Conservation (phyloP, 176 grass and related monocot genomes). For the Themeda triandra region DNA sequence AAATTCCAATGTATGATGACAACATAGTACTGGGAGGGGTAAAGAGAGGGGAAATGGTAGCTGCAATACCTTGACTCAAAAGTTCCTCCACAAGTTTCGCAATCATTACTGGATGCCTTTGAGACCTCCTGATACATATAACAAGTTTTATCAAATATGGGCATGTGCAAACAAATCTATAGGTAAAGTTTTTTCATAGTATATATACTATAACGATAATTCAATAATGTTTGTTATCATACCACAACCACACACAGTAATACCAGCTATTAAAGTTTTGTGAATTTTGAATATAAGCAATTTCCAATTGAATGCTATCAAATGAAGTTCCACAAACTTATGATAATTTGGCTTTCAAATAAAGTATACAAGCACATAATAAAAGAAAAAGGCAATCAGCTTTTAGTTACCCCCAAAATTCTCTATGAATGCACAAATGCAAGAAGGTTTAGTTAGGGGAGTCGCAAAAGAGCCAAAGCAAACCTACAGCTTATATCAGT, state of each 20-base stretch:
- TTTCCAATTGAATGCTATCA: not conserved
- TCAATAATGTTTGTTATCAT: not conserved
- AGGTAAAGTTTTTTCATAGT: not conserved
- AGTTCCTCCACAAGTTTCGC: slow-evolving; percentile 70
- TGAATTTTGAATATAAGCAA: not conserved
- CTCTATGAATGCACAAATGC: not conserved
- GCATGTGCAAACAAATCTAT: not conserved
- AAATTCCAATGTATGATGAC: not conserved
- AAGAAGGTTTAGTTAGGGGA: not conserved
- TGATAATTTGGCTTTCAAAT: not conserved
- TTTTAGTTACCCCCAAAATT: not conserved
- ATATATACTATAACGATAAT: not conserved
- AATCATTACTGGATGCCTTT: slow-evolving; percentile 61
- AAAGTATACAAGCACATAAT: not conserved
- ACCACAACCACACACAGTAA: not conserved
- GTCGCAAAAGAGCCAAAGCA: not conserved
- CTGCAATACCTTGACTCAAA: slow-evolving; percentile 79
- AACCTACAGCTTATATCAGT: not conserved
- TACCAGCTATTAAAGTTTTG: not conserved
- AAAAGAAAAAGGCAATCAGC: not conserved
- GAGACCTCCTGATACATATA: slow-evolving; percentile 42
- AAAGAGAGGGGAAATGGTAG: not conserved
- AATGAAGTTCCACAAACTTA: not conserved
- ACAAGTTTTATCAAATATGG: not conserved
- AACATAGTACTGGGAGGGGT: not conserved